Base-by-base conservation (phyloP, 345 rosid species). In the Aethionema arabicum region DNA sequence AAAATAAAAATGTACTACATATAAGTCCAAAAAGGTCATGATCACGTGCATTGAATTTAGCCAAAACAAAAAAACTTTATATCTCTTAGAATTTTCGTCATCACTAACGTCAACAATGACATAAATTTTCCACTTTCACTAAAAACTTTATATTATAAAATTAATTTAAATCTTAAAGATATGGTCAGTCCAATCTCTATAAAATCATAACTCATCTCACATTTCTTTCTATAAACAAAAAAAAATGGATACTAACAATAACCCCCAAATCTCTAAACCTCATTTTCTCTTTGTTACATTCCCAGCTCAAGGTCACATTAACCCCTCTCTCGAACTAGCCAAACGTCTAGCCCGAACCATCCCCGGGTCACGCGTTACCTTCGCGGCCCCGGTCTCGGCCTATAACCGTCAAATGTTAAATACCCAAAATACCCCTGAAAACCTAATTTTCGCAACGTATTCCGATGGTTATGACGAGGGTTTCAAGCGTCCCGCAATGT, bases 301-400 rank as follows among this genome's bases (percentile, higher is more conserved):
- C 35, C 83, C 91, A 2, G 76, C 74, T 0, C 91, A 81, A 52
- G 95, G 95, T 52, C 95, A 85, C 74, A 63, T 87, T 37, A 87
- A 83, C 63, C 95, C 91, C 5, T 8, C 72, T 44, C 79, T 82
- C 63, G 78, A 79, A 37, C 76, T 84, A 12, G 84, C 90, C 39
- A 84, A 79, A 73, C 82, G 80, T 11, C 74, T 87, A 3, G 69
- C 69, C 31, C 41, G 14, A 37, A 32, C 76, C 7, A 62, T 74
- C 44, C 8, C 59, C 10, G 85, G 87, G 0, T 72, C 68, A 5
- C 70, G 45, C 1, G 91, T 83, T 65, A 87, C 91, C 53, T 72
- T 72, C 14, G 69, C 79, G 31, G 83, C 78, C 44, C 10, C 60
- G 5, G 2, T 78, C 76, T 68, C 61, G 16, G 80, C 79, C 37